phyloP scores from a whole-genome alignment of 495 filamentous ascomycete genomes.

The Lophium mytilinum region DNA sequence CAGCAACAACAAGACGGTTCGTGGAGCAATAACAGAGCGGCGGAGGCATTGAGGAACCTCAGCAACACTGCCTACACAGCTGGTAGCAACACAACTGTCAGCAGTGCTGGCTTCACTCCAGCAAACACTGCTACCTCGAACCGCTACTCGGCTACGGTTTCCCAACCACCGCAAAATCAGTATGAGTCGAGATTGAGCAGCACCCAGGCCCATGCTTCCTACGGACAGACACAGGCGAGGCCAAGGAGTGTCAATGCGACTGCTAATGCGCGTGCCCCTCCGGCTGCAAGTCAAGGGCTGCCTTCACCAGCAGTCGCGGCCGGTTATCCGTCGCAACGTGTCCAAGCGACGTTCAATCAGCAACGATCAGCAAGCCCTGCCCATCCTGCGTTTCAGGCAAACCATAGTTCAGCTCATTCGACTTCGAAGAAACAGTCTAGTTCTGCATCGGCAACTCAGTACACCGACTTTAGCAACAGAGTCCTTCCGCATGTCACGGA shows the following conservation, averaged over 20 bases:
- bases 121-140: conserved; percentile 5
- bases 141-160: conserved; percentile 9
- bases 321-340: conserved; percentile 11
- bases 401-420: conserved; percentile 2
- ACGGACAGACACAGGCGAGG: conserved; percentile 12
- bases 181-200: neutral
- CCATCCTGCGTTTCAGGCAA: neutral
- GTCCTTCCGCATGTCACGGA: conserved; percentile 9
- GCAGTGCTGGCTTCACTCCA: conserved; percentile 5
- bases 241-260: conserved; percentile 16
- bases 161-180: conserved; percentile 4
- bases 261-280: neutral
- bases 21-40: conserved; percentile 9
- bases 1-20: conserved; percentile 2
- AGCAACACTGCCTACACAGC: conserved; percentile 19
- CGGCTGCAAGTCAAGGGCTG: conserved; percentile 1
- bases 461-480: conserved; percentile 9
- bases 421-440: neutral
- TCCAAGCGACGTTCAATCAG: conserved; percentile 10
- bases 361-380: conserved; percentile 11
- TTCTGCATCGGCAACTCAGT: conserved; percentile 6
- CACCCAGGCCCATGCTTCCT: neutral
- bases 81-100: neutral
- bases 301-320: conserved; percentile 10
- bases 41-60: conserved; percentile 19